Percentiles rank a stretch among this genome's conserved stretches.
phyloP scores from a whole-genome alignment of 768 basidiomycete genomes.

The Russula foetens region DNA sequence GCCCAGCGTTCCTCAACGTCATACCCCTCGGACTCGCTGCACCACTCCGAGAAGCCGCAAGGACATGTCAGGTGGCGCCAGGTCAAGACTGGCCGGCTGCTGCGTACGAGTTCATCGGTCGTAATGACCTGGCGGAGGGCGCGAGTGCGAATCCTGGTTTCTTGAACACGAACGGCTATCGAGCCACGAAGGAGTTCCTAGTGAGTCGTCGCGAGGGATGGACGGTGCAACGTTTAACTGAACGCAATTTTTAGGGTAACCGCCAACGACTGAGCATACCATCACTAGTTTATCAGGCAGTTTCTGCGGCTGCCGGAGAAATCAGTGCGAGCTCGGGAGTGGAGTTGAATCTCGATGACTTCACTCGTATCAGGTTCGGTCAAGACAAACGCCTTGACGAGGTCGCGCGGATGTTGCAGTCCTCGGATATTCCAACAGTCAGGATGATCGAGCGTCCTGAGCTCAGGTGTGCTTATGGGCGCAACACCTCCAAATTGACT shows the following conservation, averaged over 20 bases:
- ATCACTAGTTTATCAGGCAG: constrained; percentile 9
- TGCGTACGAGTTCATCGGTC: constrained; percentile 60
- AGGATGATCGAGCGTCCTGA: constrained; percentile 60
- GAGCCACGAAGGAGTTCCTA: constrained; percentile 47
- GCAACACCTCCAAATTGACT: background rate
- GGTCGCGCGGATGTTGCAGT: constrained; percentile 85
- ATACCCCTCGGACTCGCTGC: constrained; percentile 65
- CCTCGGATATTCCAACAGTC: constrained; percentile 59
- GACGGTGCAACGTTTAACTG: background rate
- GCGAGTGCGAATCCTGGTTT: constrained; percentile 41
- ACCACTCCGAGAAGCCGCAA: constrained; percentile 78
- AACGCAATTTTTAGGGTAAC: constrained; percentile 1
- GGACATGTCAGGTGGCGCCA: constrained; percentile 75
- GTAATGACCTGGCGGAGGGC: constrained; percentile 66
- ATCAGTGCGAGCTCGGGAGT: constrained; percentile 57
- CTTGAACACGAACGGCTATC: constrained; percentile 46
- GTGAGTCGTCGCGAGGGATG: constrained; percentile 30
- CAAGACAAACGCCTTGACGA: constrained; percentile 88
- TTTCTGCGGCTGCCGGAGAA: constrained; percentile 42
- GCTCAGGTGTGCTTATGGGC: constrained; percentile 43
- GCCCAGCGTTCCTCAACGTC: constrained; percentile 40
- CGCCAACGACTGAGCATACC: constrained; percentile 7
- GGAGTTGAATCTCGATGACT: constrained; percentile 62
- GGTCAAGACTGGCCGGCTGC: constrained; percentile 64
- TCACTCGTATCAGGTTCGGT: constrained; percentile 80